A percentile compares a stretch with the other conserved stretches of the same genome.
phyloP scores from a whole-genome alignment of 1,139 yeast species.

The Scheffersomyces segobiensis region DNA sequence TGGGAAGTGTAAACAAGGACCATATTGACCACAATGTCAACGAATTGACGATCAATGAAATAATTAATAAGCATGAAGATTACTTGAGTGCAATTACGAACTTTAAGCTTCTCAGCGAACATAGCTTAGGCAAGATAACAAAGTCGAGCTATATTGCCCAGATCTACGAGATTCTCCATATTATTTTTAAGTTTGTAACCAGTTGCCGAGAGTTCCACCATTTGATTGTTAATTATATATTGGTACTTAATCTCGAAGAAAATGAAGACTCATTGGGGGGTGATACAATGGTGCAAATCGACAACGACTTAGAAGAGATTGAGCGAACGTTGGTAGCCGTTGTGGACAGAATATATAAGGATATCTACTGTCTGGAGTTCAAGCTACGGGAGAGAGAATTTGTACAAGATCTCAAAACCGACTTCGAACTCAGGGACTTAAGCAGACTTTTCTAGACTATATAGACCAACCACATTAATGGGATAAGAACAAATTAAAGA shows the following conservation, averaged over 20 bases:
- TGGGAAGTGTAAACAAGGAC: conserved; percentile 7
- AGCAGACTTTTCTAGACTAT: conserved; percentile 10
- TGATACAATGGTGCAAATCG: conserved; percentile 11
- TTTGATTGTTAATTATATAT: conserved; percentile 28
- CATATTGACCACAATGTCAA: conserved; percentile 15
- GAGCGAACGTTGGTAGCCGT: conserved; percentile 28
- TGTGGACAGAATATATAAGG: conserved; percentile 23
- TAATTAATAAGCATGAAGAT: conserved; percentile 39
- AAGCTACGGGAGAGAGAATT: conserved; percentile 19
- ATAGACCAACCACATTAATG: background rate
- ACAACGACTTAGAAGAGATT: conserved; percentile 25
- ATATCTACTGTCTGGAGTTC: conserved; percentile 24
- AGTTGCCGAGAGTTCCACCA: conserved; percentile 47
- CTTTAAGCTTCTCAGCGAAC: conserved; percentile 39
- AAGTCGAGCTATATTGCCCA: conserved; percentile 45
- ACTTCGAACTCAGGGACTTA: conserved; percentile 29
- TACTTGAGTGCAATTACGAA: conserved; percentile 41
- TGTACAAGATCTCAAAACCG: conserved; percentile 30
- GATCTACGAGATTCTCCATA: conserved; percentile 43
- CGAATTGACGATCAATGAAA: conserved; percentile 48
- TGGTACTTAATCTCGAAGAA: conserved; percentile 23
- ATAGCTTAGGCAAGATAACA: conserved; percentile 38
- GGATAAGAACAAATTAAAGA: background rate
- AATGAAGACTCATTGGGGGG: conserved; percentile 9
- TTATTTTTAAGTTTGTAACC: conserved; percentile 43